Base-by-base conservation (phyloP, 352 stramenopile genomes). In the Phytopythium helicoides region DNA sequence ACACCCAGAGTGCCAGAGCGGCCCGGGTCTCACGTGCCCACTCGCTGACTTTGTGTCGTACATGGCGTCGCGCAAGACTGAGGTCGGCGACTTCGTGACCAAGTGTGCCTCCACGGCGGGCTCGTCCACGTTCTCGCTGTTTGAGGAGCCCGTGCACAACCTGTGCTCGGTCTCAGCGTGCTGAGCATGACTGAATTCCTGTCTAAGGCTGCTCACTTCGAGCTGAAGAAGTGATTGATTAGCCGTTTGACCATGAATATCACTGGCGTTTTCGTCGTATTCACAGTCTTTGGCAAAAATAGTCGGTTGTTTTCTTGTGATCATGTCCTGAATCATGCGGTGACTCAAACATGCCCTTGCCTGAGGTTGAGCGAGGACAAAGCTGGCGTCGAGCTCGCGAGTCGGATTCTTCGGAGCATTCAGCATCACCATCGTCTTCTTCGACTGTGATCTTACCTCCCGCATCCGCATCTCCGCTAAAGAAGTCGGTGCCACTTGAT, bases 81-180 rank as follows among this genome's bases (percentile, higher is more conserved):
- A 68, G 34, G 68, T 76, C 11, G 74, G 74, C 15, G 71, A 85
- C 57, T 82, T 82, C 25, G 58, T 72, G 33, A 71, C 60, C 10
- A 34, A 65, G 26, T 82, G 74, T 48, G 59, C 49, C 22, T 65
- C 71, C 15, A 67, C 58, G 12, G 60, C 62, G 11, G 66, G 66
- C 5, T 66, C 57, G 15, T 78, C 68, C 19, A 65, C 70, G 44
- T 58, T 71, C 35, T 66, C 62, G 36, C 47, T 80, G 36, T 85
- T 85, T 18, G 56, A 82, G 52, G 67, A 71, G 46, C 71, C 73
- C 9, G 65, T 73, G 35, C 48, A 55, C 54, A 81, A 76, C 42
- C 60, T 76, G 41, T 79, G 71, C 57, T 36, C 44, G 19, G 58
- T 63, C 42, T 54, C 37, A 8, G 47, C 52, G 4, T 60, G 61